Evolutionary conservation across 768 basidiomycete genomes (phyloP), one percentile per base, ranked within the genome.

Genomic region (Suillus spraguei): DNA sequence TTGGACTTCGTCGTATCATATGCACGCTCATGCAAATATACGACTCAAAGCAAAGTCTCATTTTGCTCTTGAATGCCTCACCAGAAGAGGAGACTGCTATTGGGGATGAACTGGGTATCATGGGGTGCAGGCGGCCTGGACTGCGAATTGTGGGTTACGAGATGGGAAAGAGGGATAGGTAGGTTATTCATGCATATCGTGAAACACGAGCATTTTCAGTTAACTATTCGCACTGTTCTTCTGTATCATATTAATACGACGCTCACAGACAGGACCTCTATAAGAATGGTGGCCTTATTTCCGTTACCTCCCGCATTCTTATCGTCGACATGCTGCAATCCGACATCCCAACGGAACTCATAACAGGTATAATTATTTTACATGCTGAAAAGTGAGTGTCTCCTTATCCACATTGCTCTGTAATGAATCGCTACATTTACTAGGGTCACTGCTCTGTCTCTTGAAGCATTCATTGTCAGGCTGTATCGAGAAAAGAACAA

Each of bases 1-100:
- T 99, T 2, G 97, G 97, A 0, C 79, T 99, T 64, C 85, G 96
- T 14, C 81, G 88, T 63, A 82, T 97, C 60, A 73, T 95, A 50
- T 95, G 93, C 77, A 91, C 89, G 0, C 83, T 99, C 46, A 83
- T 99, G 79, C 92, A 96, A 78, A 92, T 97, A 46, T 99, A 97
- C 72, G 92, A 95, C 79, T 85, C 90, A 24, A 87, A 92, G 39
- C 85, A 88, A 64, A 95, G 85, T 70, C 84, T 97, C 17, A 84
- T 99, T 50, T 77, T 99, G 10, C 80, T 99, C 24, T 87, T 98
- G 55, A 90, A 94, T 76, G 91, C 92, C 0, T 83, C 87, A 0
- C 83, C 87, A 10, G 93, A 95, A 67, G 97, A 98, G 72, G 96
- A 97, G 72, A 82, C 87, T 2, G 94, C 90, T 7, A 92, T 99